Percentiles rank a stretch among this genome's conserved stretches.
phyloP scores from a whole-genome alignment of 495 filamentous ascomycete species.

The Penicillium pulvis region DNA sequence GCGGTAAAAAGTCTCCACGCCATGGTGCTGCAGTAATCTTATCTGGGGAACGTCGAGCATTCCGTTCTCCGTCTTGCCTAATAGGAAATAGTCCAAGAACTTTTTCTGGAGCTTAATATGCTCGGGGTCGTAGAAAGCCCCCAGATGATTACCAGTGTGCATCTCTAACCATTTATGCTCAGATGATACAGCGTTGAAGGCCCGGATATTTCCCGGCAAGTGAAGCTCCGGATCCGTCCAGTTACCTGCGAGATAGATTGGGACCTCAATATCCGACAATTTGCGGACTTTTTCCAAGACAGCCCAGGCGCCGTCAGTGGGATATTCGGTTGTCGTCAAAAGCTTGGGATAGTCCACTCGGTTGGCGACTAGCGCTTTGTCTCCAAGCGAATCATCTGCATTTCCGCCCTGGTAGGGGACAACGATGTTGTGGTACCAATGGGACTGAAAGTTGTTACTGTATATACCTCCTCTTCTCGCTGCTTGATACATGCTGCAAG shows the following conservation, averaged over 20 bases:
- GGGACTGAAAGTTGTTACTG: constrained; percentile 53
- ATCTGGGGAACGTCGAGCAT: constrained; percentile 1
- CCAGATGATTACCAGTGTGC: constrained; percentile 1
- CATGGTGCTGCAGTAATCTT: background rate
- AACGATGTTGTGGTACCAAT: constrained; percentile 60
- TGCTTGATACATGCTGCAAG: constrained; percentile 56
- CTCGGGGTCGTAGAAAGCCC: background rate
- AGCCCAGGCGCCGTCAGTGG: constrained; percentile 3
- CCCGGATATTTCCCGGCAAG: constrained; percentile 2
- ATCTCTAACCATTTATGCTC: background rate
- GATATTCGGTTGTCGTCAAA: background rate
- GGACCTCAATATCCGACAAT: constrained; percentile 3
- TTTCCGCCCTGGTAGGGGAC: constrained; percentile 56
- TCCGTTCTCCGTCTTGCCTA: background rate
- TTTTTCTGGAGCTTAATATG: background rate
- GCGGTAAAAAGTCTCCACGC: background rate
- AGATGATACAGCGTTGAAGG: constrained; percentile 1
- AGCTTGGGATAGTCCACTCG: background rate
- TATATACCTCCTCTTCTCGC: constrained; percentile 58
- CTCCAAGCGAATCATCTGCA: constrained; percentile 14
- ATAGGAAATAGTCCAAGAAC: background rate
- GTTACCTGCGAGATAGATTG: background rate
- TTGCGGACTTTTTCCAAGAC: background rate
- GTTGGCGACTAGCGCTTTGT: no score
- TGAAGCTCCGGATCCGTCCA: constrained; percentile 6